Percentiles rank a stretch among this genome's conserved stretches.
These are phyloP conservation scores for Corymbia maculata DNA, from an alignment of 345 rosid species.

Conservation along the genomic window DNA sequence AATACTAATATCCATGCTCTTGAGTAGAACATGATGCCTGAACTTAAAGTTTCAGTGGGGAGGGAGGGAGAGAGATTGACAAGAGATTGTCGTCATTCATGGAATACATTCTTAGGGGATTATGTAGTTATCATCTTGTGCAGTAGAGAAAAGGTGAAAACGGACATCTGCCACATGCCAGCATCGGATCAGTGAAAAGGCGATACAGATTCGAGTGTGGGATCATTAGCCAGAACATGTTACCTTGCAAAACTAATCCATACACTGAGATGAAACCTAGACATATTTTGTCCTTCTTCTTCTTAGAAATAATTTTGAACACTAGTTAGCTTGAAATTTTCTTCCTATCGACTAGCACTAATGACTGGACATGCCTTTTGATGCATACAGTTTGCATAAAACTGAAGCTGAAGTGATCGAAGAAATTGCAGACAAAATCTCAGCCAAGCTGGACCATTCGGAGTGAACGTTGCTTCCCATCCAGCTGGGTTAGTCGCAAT, in stretches of 20 bases:
- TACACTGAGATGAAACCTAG: not conserved
- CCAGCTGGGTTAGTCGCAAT: not conserved
- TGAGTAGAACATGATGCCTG: no score
- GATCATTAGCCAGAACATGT: not conserved
- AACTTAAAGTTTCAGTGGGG: no score
- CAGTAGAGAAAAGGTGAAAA: no score
- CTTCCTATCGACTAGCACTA: not conserved
- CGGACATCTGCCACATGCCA: no score
- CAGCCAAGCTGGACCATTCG: not conserved
- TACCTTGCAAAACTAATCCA: not conserved
- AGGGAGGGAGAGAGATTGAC: no score
- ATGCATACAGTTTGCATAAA: not conserved
- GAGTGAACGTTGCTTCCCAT: not conserved
- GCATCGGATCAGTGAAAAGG: no score
- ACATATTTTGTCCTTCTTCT: not conserved
- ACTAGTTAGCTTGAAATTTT: not conserved
- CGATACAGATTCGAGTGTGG: no score
- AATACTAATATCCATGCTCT: no score
- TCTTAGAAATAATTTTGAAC: not conserved
- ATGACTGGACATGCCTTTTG: not conserved
- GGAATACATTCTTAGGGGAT: no score
- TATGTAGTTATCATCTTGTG: no score
- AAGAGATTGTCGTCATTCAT: no score
- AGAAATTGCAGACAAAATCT: not conserved
- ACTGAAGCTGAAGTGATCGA: not conserved